These are phyloP conservation scores for Kodamaea restingae DNA, from an alignment of 805 yeast species.

Conservation along the genomic window DNA sequence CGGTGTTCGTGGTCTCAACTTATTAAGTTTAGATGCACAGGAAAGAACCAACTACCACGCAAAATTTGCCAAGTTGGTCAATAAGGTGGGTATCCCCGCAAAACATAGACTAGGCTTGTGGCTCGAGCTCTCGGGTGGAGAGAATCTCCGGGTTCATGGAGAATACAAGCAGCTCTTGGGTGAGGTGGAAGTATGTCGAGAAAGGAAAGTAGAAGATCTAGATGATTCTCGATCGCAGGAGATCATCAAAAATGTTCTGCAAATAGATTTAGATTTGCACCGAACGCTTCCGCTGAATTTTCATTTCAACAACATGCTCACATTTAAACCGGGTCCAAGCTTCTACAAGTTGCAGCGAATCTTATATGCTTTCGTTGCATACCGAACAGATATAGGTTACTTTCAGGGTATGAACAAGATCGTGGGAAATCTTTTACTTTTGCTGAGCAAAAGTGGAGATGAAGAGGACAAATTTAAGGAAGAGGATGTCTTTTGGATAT, in stretches of 20 bases:
- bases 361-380: constrained; percentile 45
- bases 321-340: constrained; percentile 51
- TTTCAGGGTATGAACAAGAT: constrained; percentile 62
- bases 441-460: constrained; percentile 8
- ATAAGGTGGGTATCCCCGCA: constrained; percentile 44
- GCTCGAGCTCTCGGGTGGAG: constrained; percentile 53
- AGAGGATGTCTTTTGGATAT: constrained; percentile 54
- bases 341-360: constrained; percentile 43
- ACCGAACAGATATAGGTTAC: constrained; percentile 49
- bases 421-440: constrained; percentile 46
- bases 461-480: constrained; percentile 19
- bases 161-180: constrained; percentile 37
- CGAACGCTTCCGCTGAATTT: constrained; percentile 54
- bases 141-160: constrained; percentile 41
- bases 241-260: constrained; percentile 32
- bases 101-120: constrained; percentile 46
- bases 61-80: constrained; percentile 27
- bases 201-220: not conserved
- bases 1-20: constrained; percentile 37
- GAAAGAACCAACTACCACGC: constrained; percentile 9
- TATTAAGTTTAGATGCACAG: constrained; percentile 18
- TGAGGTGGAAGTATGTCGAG: constrained; percentile 8
- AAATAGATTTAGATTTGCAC: constrained; percentile 50
- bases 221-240: not conserved
- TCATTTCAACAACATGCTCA: constrained; percentile 38